Evolutionary conservation across 2,329 filamentous ascomycete genomes (phyloP).

Genomic region (Paecilomyces sp.): DNA sequence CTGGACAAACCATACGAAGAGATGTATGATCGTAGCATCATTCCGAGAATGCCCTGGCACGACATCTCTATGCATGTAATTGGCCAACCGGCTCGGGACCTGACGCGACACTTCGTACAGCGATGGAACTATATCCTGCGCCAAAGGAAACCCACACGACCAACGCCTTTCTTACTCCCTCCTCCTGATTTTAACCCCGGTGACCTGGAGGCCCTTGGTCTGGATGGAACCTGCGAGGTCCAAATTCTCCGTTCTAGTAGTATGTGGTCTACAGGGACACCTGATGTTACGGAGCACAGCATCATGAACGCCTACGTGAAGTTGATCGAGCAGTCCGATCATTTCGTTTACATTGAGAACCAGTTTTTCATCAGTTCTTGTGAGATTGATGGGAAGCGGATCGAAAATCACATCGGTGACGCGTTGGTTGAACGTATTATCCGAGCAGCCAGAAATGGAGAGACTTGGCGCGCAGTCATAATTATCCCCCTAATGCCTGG

Average conservation of each 20-base stretch:
- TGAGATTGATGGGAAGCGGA: slow-evolving; percentile 76
- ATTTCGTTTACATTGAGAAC: slow-evolving; percentile 98
- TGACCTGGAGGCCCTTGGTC: slow-evolving; percentile 78
- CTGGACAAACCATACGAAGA: slow-evolving; percentile 94
- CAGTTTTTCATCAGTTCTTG: slow-evolving; percentile 97
- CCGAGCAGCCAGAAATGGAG: slow-evolving; percentile 71
- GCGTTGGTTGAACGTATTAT: slow-evolving; percentile 88
- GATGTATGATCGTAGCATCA: slow-evolving; percentile 89
- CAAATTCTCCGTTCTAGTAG: slow-evolving; percentile 88
- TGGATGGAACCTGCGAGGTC: slow-evolving; percentile 91
- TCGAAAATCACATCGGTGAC: slow-evolving; percentile 90
- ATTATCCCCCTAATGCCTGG: slow-evolving; percentile 96
- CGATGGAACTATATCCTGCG: slow-evolving; percentile 96
- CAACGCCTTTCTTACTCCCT: slow-evolving; percentile 86
- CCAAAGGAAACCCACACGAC: slow-evolving; percentile 85
- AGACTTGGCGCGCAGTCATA: slow-evolving; percentile 85
- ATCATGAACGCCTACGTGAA: slow-evolving; percentile 95
- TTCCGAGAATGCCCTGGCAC: slow-evolving; percentile 97
- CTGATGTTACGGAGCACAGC: slow-evolving; percentile 78
- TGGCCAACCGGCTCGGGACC: slow-evolving; percentile 85
- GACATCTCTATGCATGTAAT: slow-evolving; percentile 98
- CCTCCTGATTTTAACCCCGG: slow-evolving; percentile 84
- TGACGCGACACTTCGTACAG: slow-evolving; percentile 94
- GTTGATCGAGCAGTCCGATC: slow-evolving; percentile 89
- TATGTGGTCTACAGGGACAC: slow-evolving; percentile 84